A percentile compares a stretch with the other conserved stretches of the same genome.
phyloP scores from a whole-genome alignment of 192 early-diverging fungal genomes.

The Rhizophagus sp. region DNA sequence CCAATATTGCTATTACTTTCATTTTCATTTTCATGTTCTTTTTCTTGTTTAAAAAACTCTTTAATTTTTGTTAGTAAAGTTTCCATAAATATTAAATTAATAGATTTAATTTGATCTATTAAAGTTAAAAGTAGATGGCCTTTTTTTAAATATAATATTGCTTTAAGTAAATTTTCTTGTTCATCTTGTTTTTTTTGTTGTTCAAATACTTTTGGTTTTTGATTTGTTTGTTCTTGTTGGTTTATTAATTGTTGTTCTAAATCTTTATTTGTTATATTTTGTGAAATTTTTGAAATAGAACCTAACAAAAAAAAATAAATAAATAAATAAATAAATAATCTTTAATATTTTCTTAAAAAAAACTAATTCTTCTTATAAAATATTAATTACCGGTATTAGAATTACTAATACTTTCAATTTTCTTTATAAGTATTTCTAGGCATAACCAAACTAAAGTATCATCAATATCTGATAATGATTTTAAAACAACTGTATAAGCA shows the following conservation, averaged over 20 bases:
- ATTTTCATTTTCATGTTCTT: not conserved
- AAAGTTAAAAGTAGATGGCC: conserved; percentile 40
- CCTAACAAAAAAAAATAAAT: no score
- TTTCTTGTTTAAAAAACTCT: conserved; percentile 33
- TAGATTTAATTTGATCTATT: conserved; percentile 41
- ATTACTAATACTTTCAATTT: conserved; percentile 36
- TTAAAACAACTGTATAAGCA: conserved; percentile 52
- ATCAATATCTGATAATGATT: conserved; percentile 49
- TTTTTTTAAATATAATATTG: not conserved
- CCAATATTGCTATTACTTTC: not conserved
- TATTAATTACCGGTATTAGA: not conserved
- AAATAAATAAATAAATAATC: not conserved
- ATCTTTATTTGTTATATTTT: not conserved
- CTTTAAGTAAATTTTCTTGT: conserved; percentile 29
- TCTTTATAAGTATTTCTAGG: conserved; percentile 44
- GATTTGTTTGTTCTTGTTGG: no score
- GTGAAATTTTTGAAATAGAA: not conserved
- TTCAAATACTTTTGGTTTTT: no score
- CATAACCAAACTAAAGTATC: conserved; percentile 55
- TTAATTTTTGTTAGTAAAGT: conserved; percentile 40
- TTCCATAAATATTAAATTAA: conserved; percentile 45
- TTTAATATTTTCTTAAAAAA: not conserved
- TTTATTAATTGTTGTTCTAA: not conserved
- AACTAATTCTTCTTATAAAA: no score
- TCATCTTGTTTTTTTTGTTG: not conserved